These are phyloP conservation scores for Calocera viscosa DNA, from an alignment of 768 basidiomycete species.

Conservation along the genomic window DNA sequence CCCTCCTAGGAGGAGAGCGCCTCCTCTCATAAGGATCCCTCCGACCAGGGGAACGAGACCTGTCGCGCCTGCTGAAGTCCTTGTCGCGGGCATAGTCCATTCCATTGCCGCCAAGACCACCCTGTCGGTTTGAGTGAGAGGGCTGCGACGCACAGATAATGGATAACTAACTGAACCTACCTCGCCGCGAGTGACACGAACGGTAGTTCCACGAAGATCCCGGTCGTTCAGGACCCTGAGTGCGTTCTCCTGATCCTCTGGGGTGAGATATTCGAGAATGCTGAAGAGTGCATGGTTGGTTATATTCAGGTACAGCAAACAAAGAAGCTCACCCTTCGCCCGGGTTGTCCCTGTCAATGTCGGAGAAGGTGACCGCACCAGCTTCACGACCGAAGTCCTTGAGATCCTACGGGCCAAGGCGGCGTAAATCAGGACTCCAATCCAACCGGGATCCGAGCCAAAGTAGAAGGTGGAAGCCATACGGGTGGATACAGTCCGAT, in stretches of 20 bases:
- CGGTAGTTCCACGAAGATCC: conserved; percentile 73
- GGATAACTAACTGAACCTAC: conserved; percentile 22
- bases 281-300: no score
- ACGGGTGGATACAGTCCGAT: conserved; percentile 2
- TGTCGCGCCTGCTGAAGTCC: conserved; percentile 51
- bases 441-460: background rate
- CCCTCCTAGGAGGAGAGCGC: conserved; percentile 62
- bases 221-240: conserved; percentile 73
- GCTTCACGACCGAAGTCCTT: conserved; percentile 96
- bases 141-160: conserved; percentile 8
- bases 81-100: conserved; percentile 17
- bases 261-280: conserved; percentile 76
- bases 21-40: conserved; percentile 13
- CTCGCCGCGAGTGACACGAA: conserved; percentile 57
- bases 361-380: conserved; percentile 85
- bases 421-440: background rate
- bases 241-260: conserved; percentile 89
- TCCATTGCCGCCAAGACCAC: conserved; percentile 16
- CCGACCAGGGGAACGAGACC: conserved; percentile 57
- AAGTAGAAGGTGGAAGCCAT: background rate
- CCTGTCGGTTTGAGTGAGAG: conserved; percentile 27
- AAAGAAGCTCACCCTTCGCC: conserved; percentile 63
- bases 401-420: conserved; percentile 52
- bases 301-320: no score
- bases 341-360: conserved; percentile 76